These are phyloP conservation scores for Rugonectria rugulosa DNA, from an alignment of 2,329 filamentous ascomycete species.

Conservation along the genomic window DNA sequence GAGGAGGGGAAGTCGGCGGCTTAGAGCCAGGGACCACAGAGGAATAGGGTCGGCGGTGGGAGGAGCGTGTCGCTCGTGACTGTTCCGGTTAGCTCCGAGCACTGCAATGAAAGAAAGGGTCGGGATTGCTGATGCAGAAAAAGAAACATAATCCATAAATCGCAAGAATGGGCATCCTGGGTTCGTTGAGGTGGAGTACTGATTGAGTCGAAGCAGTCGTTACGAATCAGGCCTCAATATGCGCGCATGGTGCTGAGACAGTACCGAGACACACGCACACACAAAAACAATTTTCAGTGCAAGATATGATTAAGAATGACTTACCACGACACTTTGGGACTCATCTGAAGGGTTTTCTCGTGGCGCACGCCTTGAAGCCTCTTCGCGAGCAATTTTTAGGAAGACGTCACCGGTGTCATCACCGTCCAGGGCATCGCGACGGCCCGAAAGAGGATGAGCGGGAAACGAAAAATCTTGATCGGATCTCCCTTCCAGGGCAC, in stretches of 20 bases:
- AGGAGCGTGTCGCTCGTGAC: conserved; percentile 57
- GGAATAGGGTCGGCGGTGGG: conserved; percentile 62
- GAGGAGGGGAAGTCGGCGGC: conserved; percentile 59
- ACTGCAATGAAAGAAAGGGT: conserved; percentile 9
- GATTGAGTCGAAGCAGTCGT: neutral
- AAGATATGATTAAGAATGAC: conserved; percentile 41
- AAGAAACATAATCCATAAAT: neutral
- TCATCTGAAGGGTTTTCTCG: conserved; percentile 46
- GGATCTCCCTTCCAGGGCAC: conserved; percentile 56
- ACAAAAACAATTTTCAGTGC: neutral
- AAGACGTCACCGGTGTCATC: conserved; percentile 68
- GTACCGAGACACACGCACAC: conserved; percentile 4
- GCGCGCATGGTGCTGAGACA: conserved; percentile 23
- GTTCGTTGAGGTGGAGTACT: conserved; percentile 5
- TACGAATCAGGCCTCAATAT: conserved; percentile 14
- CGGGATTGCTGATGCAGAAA: conserved; percentile 5
- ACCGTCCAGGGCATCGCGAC: conserved; percentile 45
- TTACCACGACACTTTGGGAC: conserved; percentile 54
- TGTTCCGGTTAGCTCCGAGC: conserved; percentile 40
- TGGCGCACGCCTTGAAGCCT: conserved; percentile 49
- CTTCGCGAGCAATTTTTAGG: conserved; percentile 65
- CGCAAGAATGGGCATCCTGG: conserved; percentile 1
- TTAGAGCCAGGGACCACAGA: conserved; percentile 57
- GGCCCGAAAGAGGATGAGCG: conserved; percentile 51
- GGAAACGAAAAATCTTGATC: conserved; percentile 42